Evolutionary conservation across 495 filamentous ascomycete genomes (phyloP), one percentile per base, ranked within the genome.

Genomic region (Trichodelitschia bisporula): DNA sequence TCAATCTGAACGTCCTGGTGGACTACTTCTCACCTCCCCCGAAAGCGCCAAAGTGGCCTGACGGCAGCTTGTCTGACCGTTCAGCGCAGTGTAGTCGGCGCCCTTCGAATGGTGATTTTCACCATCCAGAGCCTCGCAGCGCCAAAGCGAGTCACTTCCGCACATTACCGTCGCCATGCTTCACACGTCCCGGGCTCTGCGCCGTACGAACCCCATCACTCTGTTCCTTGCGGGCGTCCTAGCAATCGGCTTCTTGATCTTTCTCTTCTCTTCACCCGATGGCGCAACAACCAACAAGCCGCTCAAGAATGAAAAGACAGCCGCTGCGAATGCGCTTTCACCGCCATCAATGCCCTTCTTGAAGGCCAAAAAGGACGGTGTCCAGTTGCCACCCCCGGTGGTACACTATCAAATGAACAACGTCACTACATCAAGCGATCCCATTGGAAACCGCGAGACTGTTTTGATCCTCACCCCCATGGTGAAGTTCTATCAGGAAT

Each of bases 341-440:
- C 80, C 79, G 31, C 82, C 80, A 3, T 76, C 71, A 12, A 69
- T 76, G 28, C 73, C 79, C n/a, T 83, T 82, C 51, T 55, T 66
- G 40, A 80, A 84, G 51, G 51, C 62, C 21, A 64, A 68, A 27
- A 34, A 43, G 2, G 40, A 42, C 36, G 66, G 66, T 24, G 53
- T 59, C 34, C 36, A 53, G 27, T 55, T 63, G 19, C 68, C 79
- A 10, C 80, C 84, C 13, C 84, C 84, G n/a, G 80, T 97, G 15
- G 66, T 77, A 10, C 86, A 78, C 50, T 97, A 93, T 58, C 64
- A 90, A 43, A 67, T 97, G 42, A 95, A 93, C 56, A 77, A 74
- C 48, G 61, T 95, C 36, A 92, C 84, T 23, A 77, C 72, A 34
- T 72, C 82, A 18, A 45, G 55, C 28, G 59, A 75, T 38, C 71